These are phyloP conservation scores for Ganoderma boninense DNA, from an alignment of 1,284 basidiomycete species.

Conservation along the genomic window DNA sequence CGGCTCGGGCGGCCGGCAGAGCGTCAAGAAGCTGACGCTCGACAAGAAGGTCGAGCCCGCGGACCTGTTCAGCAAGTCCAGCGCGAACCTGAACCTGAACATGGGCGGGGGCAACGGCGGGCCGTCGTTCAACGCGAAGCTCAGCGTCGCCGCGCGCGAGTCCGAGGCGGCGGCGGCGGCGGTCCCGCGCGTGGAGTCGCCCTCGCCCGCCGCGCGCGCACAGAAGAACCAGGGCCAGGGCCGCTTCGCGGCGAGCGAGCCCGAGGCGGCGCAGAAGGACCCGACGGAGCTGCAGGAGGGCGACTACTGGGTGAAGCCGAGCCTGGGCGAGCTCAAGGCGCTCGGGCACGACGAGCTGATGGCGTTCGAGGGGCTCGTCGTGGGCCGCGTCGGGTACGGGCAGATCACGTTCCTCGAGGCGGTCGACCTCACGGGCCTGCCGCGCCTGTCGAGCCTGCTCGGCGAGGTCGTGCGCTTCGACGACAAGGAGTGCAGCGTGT, in stretches of 20 bases:
- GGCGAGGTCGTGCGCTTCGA: constrained; percentile 93
- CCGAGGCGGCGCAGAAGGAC: constrained; percentile 21
- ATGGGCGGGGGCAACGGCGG: constrained; percentile 46
- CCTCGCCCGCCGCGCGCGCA: constrained; percentile 48
- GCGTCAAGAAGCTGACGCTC: constrained; percentile 94
- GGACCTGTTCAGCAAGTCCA: constrained; percentile 71
- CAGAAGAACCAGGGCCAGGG: constrained; percentile 33
- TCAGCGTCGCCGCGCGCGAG: constrained; percentile 77
- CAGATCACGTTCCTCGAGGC: constrained; percentile 91
- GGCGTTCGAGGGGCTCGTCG: constrained; percentile 78
- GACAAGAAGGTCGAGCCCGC: constrained; percentile 81
- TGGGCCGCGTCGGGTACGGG: constrained; percentile 92
- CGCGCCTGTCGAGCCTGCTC: constrained; percentile 82
- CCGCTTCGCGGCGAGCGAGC: constrained; percentile 10
- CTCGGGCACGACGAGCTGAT: constrained; percentile 78
- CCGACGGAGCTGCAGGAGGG: constrained; percentile 71
- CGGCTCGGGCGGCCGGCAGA: constrained; percentile 76
- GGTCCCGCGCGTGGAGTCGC: constrained; percentile 47
- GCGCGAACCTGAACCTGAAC: constrained; percentile 23
- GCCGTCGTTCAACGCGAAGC: constrained; percentile 75
- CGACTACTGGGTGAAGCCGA: constrained; percentile 90
- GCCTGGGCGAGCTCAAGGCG: constrained; percentile 74
- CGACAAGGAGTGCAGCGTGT: constrained; percentile 92
- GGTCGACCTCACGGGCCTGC: constrained; percentile 91
- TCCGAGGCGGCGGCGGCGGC: constrained; percentile 62